These are phyloP conservation scores for Sphagnum contortum DNA, from an alignment of 225 moss, liverwort and hornwort genomes.

Conservation along the genomic window DNA sequence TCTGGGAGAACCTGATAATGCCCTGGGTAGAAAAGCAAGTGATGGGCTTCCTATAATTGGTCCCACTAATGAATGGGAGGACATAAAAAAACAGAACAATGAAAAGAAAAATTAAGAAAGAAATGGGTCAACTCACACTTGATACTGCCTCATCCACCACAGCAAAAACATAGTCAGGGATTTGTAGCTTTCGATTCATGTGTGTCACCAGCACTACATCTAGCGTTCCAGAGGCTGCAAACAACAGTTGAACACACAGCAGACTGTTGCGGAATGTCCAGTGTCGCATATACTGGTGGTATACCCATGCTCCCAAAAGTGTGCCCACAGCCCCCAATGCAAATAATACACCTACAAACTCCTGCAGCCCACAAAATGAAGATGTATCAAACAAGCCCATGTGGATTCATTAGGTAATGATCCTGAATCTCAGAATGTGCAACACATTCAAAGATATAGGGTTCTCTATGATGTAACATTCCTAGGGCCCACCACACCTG, in stretches of 20 bases:
- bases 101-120: no score
- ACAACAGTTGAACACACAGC: constrained; percentile 65
- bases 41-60: no score
- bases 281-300: constrained; percentile 63
- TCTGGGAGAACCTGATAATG: no score
- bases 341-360: constrained; percentile 84
- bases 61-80: no score
- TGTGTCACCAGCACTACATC: constrained; percentile 71
- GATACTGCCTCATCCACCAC: constrained; percentile 70
- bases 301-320: constrained; percentile 56
- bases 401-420: no score
- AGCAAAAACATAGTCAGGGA: constrained; percentile 73
- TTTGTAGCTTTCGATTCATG: constrained; percentile 51
- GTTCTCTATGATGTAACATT: no score
- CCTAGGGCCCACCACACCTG: no score
- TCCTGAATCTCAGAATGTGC: no score
- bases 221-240: constrained; percentile 63
- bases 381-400: no score
- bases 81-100: no score
- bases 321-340: constrained; percentile 82
- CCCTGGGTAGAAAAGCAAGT: no score
- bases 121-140: constrained; percentile 12
- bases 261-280: constrained; percentile 74
- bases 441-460: no score
- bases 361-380: constrained; percentile 23